These are phyloP conservation scores for Daldinia caldariorum DNA, from an alignment of 495 filamentous ascomycete species.

Conservation along the genomic window DNA sequence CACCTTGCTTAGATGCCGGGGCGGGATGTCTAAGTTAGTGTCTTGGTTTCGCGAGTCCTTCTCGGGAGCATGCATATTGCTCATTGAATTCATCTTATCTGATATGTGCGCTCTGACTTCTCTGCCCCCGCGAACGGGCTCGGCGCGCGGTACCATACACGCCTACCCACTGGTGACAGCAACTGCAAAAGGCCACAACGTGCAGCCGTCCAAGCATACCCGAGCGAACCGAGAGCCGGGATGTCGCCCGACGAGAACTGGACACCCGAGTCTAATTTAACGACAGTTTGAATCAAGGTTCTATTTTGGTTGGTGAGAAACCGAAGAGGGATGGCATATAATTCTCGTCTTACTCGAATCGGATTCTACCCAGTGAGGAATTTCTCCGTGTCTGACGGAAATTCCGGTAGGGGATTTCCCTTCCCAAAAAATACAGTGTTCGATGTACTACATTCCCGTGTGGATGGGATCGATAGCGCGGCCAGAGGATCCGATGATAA, in stretches of 20 bases:
- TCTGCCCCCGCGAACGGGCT: conserved; percentile 14
- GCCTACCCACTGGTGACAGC: conserved; percentile 22
- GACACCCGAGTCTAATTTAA: conserved; percentile 44
- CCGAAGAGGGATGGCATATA: conserved; percentile 3
- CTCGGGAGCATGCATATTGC: conserved; percentile 34
- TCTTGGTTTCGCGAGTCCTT: conserved; percentile 16
- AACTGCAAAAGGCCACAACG: conserved; percentile 32
- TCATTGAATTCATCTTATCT: conserved; percentile 26
- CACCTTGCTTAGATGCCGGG: conserved; percentile 15
- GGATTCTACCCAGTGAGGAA: conserved; percentile 25
- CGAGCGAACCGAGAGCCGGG: conserved; percentile 39
- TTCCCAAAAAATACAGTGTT: not conserved
- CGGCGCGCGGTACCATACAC: conserved; percentile 26
- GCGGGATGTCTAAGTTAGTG: conserved; percentile 17
- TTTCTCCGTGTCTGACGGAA: conserved; percentile 18
- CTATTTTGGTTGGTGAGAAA: conserved; percentile 23
- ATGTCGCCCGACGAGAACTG: conserved; percentile 36
- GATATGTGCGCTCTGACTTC: conserved; percentile 12
- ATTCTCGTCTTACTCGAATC: conserved; percentile 18
- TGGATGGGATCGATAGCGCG: not conserved
- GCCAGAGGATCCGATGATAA: conserved; percentile 14
- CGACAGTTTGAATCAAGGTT: conserved; percentile 26
- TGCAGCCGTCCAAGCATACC: conserved; percentile 14
- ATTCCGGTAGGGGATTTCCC: conserved; percentile 1
- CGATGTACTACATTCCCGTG: conserved; percentile 13